These are phyloP conservation scores for Xylariaceae sp. DNA, from an alignment of 2,329 filamentous ascomycete genomes.

Conservation along the genomic window DNA sequence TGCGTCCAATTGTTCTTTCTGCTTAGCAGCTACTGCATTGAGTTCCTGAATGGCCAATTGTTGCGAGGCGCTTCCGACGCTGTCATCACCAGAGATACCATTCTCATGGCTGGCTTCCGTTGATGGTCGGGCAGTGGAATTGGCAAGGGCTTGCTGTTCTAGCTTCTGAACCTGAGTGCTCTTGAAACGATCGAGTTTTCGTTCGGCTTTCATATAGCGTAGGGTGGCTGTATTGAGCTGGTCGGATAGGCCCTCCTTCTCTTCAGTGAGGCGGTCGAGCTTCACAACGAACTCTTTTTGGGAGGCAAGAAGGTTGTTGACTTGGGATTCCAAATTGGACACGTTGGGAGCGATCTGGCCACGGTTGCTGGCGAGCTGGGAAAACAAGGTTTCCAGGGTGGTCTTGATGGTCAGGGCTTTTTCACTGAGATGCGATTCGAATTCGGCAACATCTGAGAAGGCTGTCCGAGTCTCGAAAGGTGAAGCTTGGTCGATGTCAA, in stretches of 20 bases:
- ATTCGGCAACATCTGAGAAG: conserved; percentile 64
- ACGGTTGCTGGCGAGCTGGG: conserved; percentile 47
- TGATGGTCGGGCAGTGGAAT: conserved; percentile 48
- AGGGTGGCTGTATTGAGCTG: conserved; percentile 84
- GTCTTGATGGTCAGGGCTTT: conserved; percentile 73
- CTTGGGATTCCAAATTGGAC: conserved; percentile 66
- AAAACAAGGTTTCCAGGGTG: conserved; percentile 67
- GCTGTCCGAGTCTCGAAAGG: conserved; percentile 55
- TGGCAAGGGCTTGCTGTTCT: conserved; percentile 80
- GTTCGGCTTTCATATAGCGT: conserved; percentile 91
- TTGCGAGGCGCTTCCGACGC: conserved; percentile 60
- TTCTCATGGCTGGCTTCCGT: conserved; percentile 46
- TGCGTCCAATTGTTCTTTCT: conserved; percentile 82
- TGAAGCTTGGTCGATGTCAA: conserved; percentile 40
- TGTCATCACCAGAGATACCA: conserved; percentile 52
- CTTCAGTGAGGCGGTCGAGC: conserved; percentile 67
- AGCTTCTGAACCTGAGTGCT: conserved; percentile 88
- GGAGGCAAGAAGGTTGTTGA: conserved; percentile 70
- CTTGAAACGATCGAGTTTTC: conserved; percentile 84
- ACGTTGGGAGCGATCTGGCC: conserved; percentile 63
- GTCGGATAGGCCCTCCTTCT: conserved; percentile 82
- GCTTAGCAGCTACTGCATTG: conserved; percentile 69
- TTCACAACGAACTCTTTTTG: conserved; percentile 80
- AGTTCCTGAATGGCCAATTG: conserved; percentile 76
- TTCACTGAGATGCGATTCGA: conserved; percentile 74